A percentile compares a stretch with the other conserved stretches of the same genome.
Evolutionary conservation across 2,329 filamentous ascomycete species (phyloP).

Genomic region (Colletotrichum higginsianum): DNA sequence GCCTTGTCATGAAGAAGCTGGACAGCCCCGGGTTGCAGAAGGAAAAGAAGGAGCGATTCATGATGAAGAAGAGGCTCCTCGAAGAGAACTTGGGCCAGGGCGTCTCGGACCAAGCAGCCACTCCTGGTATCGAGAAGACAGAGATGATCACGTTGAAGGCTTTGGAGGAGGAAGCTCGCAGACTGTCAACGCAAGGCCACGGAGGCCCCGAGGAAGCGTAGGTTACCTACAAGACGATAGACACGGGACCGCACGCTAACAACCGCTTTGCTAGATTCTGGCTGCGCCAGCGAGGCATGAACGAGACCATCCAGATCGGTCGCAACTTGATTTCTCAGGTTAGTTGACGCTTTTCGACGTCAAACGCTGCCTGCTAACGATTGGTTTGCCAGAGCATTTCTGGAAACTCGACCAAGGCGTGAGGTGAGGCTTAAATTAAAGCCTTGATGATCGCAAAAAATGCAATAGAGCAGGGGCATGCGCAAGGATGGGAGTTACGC

Average conservation of each 20-base stretch:
- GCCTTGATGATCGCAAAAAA: background rate
- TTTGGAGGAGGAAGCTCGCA: conserved; percentile 75
- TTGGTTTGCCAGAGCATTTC: conserved; percentile 22
- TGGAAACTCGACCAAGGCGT: conserved; percentile 38
- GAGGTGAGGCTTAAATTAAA: background rate
- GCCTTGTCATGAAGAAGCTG: conserved; percentile 81
- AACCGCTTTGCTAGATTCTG: conserved; percentile 64
- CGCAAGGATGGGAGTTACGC: conserved; percentile 14
- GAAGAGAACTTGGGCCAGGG: conserved; percentile 78
- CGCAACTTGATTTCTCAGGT: conserved; percentile 68
- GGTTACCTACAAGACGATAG: conserved; percentile 45
- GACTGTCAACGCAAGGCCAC: conserved; percentile 64
- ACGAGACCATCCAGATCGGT: conserved; percentile 71
- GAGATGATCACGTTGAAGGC: conserved; percentile 76
- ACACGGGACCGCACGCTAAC: conserved; percentile 10
- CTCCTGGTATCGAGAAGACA: conserved; percentile 63
- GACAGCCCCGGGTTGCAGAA: conserved; percentile 90
- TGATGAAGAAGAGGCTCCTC: conserved; percentile 84
- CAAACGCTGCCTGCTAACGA: background rate
- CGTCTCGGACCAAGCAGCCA: conserved; percentile 63
- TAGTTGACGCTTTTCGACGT: conserved; percentile 17
- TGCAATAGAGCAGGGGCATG: background rate
- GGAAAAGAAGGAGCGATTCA: conserved; percentile 85
- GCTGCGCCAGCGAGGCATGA: conserved; percentile 71
- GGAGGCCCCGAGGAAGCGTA: conserved; percentile 67